Base-by-base conservation (phyloP, 2,329 filamentous ascomycete species). In the Sclerotinia sclerotiorum region DNA sequence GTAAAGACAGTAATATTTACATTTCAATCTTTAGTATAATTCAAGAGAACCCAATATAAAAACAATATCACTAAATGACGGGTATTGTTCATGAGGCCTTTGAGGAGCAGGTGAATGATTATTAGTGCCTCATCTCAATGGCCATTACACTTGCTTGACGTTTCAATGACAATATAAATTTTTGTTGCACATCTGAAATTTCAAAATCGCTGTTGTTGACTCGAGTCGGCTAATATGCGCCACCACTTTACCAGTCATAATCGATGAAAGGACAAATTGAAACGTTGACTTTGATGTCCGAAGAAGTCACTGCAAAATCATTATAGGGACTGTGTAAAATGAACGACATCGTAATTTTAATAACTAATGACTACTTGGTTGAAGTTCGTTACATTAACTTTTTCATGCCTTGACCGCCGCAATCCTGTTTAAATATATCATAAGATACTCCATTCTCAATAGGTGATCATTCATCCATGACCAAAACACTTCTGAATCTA, bases 401-500 rank as follows among this genome's bases (percentile, higher is more conserved):
- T 51, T 49, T 19, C 27, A 46, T 27, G 35, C 29, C 46, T 35
- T 39, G 42, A n/a, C 2, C 1, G 44, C 6, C 44, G 21, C n/a
- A 5, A 35, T 17, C 6, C 0, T n/a, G 11, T 27, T 35, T 1
- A 46, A 0, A n/a, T 17, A 13, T 4, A 39, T 24, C 2, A 1
- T 61, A 13, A 5, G 24, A 19, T 13, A 17, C n/a, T 39, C 13
- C 39, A 39, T 13, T 13, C 27, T 11, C 7, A 24, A 15, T 39
- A 11, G 24, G n/a, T 2, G 27, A 39, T 62, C 24, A 62, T 24
- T 62, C 27, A 51, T 75, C 70, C 70, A 74, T 73, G 19, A 73
- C 72, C 65, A 76, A 68, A 46, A 77, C 76, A 66, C 65, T 69
- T 65, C 74, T 72, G 65, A 77, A 77, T 35, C 73, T 70, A 15